Evolutionary conservation across 305 asterid species (phyloP).

Genomic region (Fraxinus xanthoxyloides): DNA sequence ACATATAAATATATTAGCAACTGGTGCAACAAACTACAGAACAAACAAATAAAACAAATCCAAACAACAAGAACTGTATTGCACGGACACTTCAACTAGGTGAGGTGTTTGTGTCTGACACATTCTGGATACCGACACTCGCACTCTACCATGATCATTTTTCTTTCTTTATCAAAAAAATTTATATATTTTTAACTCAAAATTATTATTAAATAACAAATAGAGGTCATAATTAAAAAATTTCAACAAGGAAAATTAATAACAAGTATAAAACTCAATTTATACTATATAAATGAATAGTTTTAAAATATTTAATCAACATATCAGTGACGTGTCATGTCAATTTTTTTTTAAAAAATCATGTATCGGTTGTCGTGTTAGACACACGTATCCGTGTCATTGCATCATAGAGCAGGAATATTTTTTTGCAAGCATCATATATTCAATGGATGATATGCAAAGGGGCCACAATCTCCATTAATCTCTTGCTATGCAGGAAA

Average conservation of each 20-base stretch:
- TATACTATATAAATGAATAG: too few species aligned
- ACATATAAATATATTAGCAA: background rate
- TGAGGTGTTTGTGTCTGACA: background rate
- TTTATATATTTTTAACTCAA: too few species aligned
- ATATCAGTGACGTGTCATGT: background rate
- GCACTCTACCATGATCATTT: background rate
- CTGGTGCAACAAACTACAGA: background rate
- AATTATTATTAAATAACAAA: background rate
- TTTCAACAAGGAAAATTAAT: too few species aligned
- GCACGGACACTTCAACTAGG: background rate
- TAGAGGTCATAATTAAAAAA: background rate
- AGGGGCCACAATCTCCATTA: background rate
- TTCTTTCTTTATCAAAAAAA: background rate
- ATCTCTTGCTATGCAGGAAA: background rate
- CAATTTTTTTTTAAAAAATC: too few species aligned
- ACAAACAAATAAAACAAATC: background rate
- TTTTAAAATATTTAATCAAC: too few species aligned
- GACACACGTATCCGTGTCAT: background rate
- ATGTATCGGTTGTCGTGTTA: background rate
- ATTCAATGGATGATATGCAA: background rate
- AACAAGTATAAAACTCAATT: background rate
- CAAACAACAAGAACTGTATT: background rate
- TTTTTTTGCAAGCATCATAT: background rate
- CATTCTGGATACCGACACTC: background rate
- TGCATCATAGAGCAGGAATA: background rate